Conservation (phyloP, 2,329 filamentous ascomycete genomes). For the Trichoderma lentiforme region DNA sequence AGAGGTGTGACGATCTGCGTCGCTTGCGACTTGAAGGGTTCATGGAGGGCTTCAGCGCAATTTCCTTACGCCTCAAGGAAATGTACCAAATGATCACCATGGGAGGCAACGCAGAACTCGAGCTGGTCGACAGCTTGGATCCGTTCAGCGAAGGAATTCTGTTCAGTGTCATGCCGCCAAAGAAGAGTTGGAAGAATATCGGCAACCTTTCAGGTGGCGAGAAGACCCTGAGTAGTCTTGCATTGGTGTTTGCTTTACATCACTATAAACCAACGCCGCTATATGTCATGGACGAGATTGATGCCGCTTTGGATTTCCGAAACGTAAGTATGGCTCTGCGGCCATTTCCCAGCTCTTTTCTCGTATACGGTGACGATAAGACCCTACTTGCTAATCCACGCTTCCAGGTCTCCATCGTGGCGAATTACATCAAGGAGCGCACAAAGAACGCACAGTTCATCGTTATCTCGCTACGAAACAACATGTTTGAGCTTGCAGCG, state of each 20-base stretch:
- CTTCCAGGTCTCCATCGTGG: slow-evolving; percentile 84
- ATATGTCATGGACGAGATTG: slow-evolving; percentile 99
- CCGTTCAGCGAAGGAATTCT: slow-evolving; percentile 96
- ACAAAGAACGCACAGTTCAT: slow-evolving; percentile 99
- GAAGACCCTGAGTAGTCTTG: slow-evolving; percentile 91
- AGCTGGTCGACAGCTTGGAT: slow-evolving; percentile 92
- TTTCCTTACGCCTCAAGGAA: slow-evolving; percentile 92
- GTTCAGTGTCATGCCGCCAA: slow-evolving; percentile 98
- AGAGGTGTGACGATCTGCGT: slow-evolving; percentile 86
- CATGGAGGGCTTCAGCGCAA: slow-evolving; percentile 95
- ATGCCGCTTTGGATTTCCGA: slow-evolving; percentile 94
- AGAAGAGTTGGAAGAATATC: slow-evolving; percentile 99
- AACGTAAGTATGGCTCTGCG: slow-evolving; percentile 64
- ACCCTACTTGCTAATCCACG: neutral
- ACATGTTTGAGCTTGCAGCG: slow-evolving; percentile 99
- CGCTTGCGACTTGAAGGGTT: slow-evolving; percentile 90
- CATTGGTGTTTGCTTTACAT: slow-evolving; percentile 95
- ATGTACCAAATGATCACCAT: slow-evolving; percentile 99
- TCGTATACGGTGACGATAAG: slow-evolving; percentile 22
- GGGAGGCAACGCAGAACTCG: slow-evolving; percentile 96
- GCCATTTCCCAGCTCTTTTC: slow-evolving; percentile 6
- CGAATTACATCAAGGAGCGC: slow-evolving; percentile 97
- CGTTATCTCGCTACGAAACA: slow-evolving; percentile 95
- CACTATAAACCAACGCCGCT: slow-evolving; percentile 97
- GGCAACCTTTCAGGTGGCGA: slow-evolving; percentile 93